Conservation (phyloP, 176 grass and related monocot species). For the Secale cereale region DNA sequence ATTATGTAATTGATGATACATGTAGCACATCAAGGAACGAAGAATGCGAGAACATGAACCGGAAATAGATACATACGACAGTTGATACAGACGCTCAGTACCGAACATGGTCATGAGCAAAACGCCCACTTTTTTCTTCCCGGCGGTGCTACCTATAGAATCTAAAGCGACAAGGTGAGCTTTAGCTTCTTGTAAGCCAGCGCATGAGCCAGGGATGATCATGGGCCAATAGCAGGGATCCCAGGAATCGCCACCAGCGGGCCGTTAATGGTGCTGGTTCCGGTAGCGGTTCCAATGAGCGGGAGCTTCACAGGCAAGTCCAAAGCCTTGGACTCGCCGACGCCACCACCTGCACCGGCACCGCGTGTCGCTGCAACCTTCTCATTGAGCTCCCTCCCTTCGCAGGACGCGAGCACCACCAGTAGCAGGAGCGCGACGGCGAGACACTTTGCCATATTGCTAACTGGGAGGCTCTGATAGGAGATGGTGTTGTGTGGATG, state of each 20-base stretch:
- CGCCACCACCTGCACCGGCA: background rate
- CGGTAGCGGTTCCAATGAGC: background rate
- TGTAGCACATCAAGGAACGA: no score
- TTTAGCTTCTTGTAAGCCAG: background rate
- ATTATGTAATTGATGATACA: no score
- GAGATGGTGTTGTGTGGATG: background rate
- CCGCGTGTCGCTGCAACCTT: background rate
- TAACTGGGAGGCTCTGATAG: background rate
- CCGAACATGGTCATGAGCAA: background rate
- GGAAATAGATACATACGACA: no score
- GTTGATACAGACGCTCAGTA: no score
- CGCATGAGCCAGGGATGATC: background rate
- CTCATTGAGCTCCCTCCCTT: background rate
- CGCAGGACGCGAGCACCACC: background rate
- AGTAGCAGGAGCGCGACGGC: background rate
- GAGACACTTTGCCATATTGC: background rate
- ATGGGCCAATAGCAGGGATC: background rate
- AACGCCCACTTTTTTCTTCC: background rate
- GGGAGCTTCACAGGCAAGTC: background rate
- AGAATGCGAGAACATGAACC: no score
- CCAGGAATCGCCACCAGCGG: background rate
- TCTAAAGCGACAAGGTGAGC: background rate
- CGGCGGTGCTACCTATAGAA: background rate
- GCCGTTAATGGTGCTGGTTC: background rate
- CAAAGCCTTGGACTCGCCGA: background rate